These are phyloP conservation scores for Nigrograna mackinnonii DNA, from an alignment of 2,329 filamentous ascomycete species.

Conservation along the genomic window DNA sequence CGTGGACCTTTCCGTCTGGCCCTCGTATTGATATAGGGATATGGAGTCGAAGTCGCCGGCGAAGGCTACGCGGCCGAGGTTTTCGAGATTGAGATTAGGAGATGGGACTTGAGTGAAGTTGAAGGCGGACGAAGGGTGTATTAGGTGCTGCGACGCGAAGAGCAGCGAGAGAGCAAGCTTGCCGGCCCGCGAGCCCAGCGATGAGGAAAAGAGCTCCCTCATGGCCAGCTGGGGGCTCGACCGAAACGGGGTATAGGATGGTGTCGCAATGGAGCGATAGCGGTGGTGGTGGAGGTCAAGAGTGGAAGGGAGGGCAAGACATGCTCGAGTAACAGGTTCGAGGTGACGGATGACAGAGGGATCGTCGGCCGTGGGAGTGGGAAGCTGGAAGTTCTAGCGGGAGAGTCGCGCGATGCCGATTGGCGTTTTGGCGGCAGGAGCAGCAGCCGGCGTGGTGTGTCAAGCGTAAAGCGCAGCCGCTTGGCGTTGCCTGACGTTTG, in stretches of 20 bases:
- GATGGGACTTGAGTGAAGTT: slow-evolving; percentile 66
- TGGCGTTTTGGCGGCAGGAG: slow-evolving; percentile 21
- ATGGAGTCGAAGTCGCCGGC: slow-evolving; percentile 90
- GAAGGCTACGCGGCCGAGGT: slow-evolving; percentile 81
- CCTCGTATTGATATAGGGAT: slow-evolving; percentile 83
- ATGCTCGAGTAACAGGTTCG: not conserved
- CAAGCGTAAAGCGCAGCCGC: slow-evolving; percentile 4
- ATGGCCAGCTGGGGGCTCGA: slow-evolving; percentile 32
- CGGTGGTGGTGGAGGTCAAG: not conserved
- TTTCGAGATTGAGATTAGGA: slow-evolving; percentile 75
- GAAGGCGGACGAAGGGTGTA: slow-evolving; percentile 28
- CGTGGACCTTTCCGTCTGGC: slow-evolving; percentile 71
- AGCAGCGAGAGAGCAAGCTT: slow-evolving; percentile 39
- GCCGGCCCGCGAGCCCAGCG: slow-evolving; percentile 41
- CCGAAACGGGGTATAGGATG: slow-evolving; percentile 18
- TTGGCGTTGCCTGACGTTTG: slow-evolving; percentile 9
- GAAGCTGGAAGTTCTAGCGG: not conserved
- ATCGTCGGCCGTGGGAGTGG: not conserved
- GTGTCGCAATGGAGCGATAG: slow-evolving; percentile 1
- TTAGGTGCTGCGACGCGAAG: slow-evolving; percentile 24
- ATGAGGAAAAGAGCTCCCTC: slow-evolving; percentile 41
- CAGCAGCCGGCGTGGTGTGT: slow-evolving; percentile 17
- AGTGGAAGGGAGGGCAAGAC: not conserved
- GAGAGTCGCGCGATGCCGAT: slow-evolving; percentile 10
- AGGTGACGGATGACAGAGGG: not conserved